A percentile compares a stretch with the other conserved stretches of the same genome.
Evolutionary conservation across 352 stramenopile genomes (phyloP).

Genomic region (Globisporangium recalcitrans): DNA sequence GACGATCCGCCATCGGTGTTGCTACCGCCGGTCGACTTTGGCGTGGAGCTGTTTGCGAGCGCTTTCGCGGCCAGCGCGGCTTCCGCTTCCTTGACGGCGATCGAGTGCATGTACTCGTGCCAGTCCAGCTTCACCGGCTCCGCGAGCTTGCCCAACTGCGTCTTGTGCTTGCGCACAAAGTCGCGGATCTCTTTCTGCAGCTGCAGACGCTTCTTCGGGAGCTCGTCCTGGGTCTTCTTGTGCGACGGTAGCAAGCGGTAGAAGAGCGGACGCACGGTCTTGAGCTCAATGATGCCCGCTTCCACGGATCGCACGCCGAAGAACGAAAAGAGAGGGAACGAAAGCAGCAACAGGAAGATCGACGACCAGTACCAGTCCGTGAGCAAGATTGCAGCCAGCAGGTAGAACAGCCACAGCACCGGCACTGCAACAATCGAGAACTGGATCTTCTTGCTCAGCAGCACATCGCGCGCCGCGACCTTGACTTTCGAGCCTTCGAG

Average conservation of each 20-base stretch:
- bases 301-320: slow-evolving; percentile 85
- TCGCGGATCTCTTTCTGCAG: slow-evolving; percentile 72
- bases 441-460: slow-evolving; percentile 92
- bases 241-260: slow-evolving; percentile 75
- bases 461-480: slow-evolving; percentile 83
- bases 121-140: slow-evolving; percentile 75
- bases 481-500: slow-evolving; percentile 90
- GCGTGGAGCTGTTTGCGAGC: slow-evolving; percentile 2
- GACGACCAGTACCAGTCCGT: slow-evolving; percentile 86
- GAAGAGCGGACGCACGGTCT: slow-evolving; percentile 78
- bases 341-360: slow-evolving; percentile 70
- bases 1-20: slow-evolving; percentile 6
- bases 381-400: slow-evolving; percentile 70
- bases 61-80: background rate
- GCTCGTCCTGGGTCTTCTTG: slow-evolving; percentile 75
- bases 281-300: slow-evolving; percentile 85
- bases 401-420: slow-evolving; percentile 83
- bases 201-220: slow-evolving; percentile 53
- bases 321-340: slow-evolving; percentile 86
- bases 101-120: slow-evolving; percentile 80
- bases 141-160: slow-evolving; percentile 54
- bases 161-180: slow-evolving; percentile 74
- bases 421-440: slow-evolving; percentile 90
- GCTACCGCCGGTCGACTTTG: background rate
- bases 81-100: slow-evolving; percentile 26